Evolutionary conservation across 805 yeast genomes (phyloP), one percentile per base, ranked within the genome.

Genomic region (Ogataea neopini): DNA sequence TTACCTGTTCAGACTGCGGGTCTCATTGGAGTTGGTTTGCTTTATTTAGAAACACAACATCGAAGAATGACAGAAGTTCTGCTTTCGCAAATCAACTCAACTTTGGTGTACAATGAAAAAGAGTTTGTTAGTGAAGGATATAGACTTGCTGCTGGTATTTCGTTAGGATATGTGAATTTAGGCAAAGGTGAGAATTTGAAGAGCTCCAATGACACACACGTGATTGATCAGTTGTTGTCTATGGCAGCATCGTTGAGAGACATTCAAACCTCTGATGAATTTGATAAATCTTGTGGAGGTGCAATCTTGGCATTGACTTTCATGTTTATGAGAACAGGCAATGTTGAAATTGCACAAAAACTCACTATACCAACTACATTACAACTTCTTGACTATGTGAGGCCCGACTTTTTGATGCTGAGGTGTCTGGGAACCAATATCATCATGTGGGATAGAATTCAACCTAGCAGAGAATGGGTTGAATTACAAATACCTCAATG

Each of bases 1-100:
- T 70, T 81, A 1, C 75, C 82, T 9, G 96, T 92, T 6, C 98
- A 94, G 63, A 81, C 96, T 0, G 96, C 97, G 0, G 98, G 97
- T 0, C 64, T 92, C 23, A 71, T 94, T 41, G 97, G 98, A 0
- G 80, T 94, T 47, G 99, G 99, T 0, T 70, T 95, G 45, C 70
- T 95, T 6, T 91, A 89, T 58, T 69, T 82, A 43, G 86, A 79
- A 43, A 79, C 89, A 4, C 90, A 83, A 52, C 96, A 90, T 61
- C 76, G 96, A 39, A 74, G 95, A 54, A 87, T 92, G 90, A 84
- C 91, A 47, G 94, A 86, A 49, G 78, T 88, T 29, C 69, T 91
- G 35, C 67, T 86, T 15, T 74, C 86, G 0, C 96, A 92, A 60
- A 70, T 92, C 1, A 75, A 75, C 19, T 76, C 83, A 3, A 68